Percentiles rank a stretch among this genome's conserved stretches.
phyloP scores from a whole-genome alignment of 1,284 basidiomycete genomes.

The Irpex lacteus region DNA sequence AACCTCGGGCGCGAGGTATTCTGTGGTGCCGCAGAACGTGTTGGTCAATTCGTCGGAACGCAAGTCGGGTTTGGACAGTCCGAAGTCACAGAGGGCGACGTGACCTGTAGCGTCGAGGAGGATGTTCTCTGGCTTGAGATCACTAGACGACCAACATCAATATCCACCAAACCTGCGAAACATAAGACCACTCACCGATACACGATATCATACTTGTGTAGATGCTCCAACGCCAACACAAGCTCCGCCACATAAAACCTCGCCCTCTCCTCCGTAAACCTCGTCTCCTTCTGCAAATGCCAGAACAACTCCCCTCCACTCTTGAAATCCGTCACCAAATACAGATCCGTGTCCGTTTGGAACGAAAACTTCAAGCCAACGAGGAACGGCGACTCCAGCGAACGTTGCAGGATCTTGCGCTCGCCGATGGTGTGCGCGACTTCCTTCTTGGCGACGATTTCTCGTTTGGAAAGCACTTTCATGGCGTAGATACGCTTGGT shows the following conservation, averaged over 20 bases:
- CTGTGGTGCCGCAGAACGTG: slow-evolving; percentile 96
- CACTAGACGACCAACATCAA: slow-evolving; percentile 40
- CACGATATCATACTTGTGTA: slow-evolving; percentile 97
- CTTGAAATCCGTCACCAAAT: slow-evolving; percentile 99
- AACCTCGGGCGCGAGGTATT: slow-evolving; percentile 98
- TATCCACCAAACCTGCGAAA: background rate
- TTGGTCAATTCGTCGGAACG: slow-evolving; percentile 94
- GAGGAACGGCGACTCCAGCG: slow-evolving; percentile 93
- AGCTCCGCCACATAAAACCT: slow-evolving; percentile 96
- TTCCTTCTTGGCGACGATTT: slow-evolving; percentile 99
- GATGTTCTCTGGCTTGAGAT: slow-evolving; percentile 97
- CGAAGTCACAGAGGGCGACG: slow-evolving; percentile 96
- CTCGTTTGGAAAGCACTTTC: slow-evolving; percentile 98
- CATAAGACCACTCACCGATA: slow-evolving; percentile 66
- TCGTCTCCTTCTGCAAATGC: slow-evolving; percentile 94
- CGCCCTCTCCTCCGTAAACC: slow-evolving; percentile 90
- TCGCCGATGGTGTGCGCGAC: slow-evolving; percentile 99
- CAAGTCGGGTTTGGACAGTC: slow-evolving; percentile 94
- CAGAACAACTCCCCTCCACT: slow-evolving; percentile 98
- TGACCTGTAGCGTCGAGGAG: slow-evolving; percentile 96
- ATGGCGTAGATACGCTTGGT: slow-evolving; percentile 99
- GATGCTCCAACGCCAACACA: slow-evolving; percentile 89
- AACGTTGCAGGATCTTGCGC: slow-evolving; percentile 96
- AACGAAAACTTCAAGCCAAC: slow-evolving; percentile 99
- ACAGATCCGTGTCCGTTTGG: slow-evolving; percentile 94